phyloP scores from a whole-genome alignment of 129 eudicot species.

The Deinandra increscens region DNA sequence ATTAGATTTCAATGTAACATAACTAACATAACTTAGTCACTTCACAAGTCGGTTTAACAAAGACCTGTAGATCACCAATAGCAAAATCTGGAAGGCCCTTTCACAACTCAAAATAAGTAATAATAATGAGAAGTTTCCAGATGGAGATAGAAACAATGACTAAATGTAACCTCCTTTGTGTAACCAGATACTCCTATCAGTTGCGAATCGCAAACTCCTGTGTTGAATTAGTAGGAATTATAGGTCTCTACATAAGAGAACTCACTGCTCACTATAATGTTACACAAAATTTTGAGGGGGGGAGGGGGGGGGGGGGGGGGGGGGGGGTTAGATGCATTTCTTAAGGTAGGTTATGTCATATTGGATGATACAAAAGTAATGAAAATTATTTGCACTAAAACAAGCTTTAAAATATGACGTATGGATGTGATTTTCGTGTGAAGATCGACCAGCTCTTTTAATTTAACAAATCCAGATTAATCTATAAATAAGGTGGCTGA shows the following conservation, averaged over 20 bases:
- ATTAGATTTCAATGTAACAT: not conserved
- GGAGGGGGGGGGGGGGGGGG: too few relatives aligned
- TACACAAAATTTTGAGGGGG: not conserved
- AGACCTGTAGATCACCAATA: conserved; percentile 67
- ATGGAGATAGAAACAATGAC: conserved; percentile 5
- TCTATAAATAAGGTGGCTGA: not conserved
- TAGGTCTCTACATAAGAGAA: conserved; percentile 53
- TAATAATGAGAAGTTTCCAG: not conserved
- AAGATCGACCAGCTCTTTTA: not conserved
- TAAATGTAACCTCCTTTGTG: conserved; percentile 52
- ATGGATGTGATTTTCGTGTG: not conserved
- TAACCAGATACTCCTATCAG: conserved; percentile 72
- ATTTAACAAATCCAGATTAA: not conserved
- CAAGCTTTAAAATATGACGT: not conserved
- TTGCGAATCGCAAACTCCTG: conserved; percentile 70
- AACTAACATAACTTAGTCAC: not conserved
- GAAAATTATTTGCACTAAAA: not conserved
- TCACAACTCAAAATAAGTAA: not conserved
- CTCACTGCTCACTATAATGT: not conserved
- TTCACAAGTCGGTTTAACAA: not conserved
- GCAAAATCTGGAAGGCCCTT: conserved; percentile 78
- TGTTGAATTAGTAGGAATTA: conserved; percentile 52
- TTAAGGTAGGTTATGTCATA: not conserved
- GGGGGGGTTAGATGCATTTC: not conserved
- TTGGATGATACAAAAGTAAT: not conserved